These are phyloP conservation scores for Tylopilus sp. DNA, from an alignment of 1,284 basidiomycete genomes.

Conservation along the genomic window DNA sequence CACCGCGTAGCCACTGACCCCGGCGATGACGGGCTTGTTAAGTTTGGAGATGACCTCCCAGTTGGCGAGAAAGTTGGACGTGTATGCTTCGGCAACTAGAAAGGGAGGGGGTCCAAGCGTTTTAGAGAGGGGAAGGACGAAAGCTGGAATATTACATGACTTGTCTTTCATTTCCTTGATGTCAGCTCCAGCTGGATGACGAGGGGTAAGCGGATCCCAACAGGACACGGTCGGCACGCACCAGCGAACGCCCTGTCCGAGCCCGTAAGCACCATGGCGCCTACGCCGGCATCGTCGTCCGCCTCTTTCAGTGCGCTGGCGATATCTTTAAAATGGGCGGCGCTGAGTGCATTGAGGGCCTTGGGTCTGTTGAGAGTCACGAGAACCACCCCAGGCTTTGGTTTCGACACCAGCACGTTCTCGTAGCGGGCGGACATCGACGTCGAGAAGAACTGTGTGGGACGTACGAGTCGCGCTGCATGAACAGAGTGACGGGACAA, in stretches of 20 bases:
- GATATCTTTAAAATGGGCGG: slow-evolving; percentile 75
- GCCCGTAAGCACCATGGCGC: slow-evolving; percentile 92
- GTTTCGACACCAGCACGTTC: slow-evolving; percentile 73
- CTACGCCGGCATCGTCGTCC: slow-evolving; percentile 68
- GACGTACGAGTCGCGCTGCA: slow-evolving; percentile 1
- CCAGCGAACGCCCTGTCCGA: slow-evolving; percentile 93
- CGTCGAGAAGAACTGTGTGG: slow-evolving; percentile 26
- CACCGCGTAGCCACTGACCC: slow-evolving; percentile 94
- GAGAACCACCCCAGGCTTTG: slow-evolving; percentile 75
- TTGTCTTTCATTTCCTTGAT: slow-evolving; percentile 96
- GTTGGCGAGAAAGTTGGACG: slow-evolving; percentile 83
- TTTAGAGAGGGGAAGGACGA: not conserved
- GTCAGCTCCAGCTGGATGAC: slow-evolving; percentile 70
- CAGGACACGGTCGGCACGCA: slow-evolving; percentile 33
- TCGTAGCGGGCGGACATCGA: slow-evolving; percentile 43
- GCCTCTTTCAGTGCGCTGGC: slow-evolving; percentile 72
- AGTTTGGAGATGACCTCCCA: slow-evolving; percentile 80
- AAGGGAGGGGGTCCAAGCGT: slow-evolving; percentile 7
- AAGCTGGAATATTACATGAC: slow-evolving; percentile 55
- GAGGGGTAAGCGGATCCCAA: not conserved
- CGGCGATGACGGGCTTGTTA: slow-evolving; percentile 93
- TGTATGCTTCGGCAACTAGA: slow-evolving; percentile 82
- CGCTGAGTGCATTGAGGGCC: slow-evolving; percentile 88
- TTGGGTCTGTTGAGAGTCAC: slow-evolving; percentile 96
- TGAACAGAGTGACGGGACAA: slow-evolving; percentile 2